These are phyloP conservation scores for Ophiostoma montium DNA, from an alignment of 2,329 filamentous ascomycete genomes.

Conservation along the genomic window DNA sequence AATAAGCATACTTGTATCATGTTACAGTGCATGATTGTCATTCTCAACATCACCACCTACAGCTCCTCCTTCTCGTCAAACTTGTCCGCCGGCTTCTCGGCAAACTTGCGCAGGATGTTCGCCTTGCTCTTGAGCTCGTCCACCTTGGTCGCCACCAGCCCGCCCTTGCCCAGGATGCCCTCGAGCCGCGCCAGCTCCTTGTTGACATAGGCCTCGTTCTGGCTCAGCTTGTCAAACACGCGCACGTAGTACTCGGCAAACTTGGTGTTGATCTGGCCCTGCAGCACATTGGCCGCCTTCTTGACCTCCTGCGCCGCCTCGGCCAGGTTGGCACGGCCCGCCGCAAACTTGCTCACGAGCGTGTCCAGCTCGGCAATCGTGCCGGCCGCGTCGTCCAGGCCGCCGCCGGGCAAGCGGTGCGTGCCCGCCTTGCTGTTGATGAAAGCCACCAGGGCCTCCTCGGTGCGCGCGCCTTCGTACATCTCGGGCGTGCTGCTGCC, in stretches of 20 bases:
- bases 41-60: slow-evolving; percentile 26
- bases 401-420: slow-evolving; percentile 68
- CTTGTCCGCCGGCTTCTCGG: slow-evolving; percentile 42
- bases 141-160: slow-evolving; percentile 69
- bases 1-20: too few relatives aligned
- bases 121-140: slow-evolving; percentile 77
- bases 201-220: slow-evolving; percentile 62
- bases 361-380: slow-evolving; percentile 67
- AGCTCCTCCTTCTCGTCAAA: slow-evolving; percentile 53
- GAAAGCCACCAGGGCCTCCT: slow-evolving; percentile 64
- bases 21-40: neutral
- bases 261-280: slow-evolving; percentile 50
- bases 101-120: slow-evolving; percentile 76
- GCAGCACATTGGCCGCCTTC: slow-evolving; percentile 52
- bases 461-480: slow-evolving; percentile 64
- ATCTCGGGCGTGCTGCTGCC: slow-evolving; percentile 57
- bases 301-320: slow-evolving; percentile 57
- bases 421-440: slow-evolving; percentile 84
- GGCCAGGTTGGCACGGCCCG: slow-evolving; percentile 42
- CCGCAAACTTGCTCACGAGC: slow-evolving; percentile 58
- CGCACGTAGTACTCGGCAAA: slow-evolving; percentile 91
- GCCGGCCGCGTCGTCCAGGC: slow-evolving; percentile 64
- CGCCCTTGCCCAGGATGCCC: slow-evolving; percentile 72
- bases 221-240: slow-evolving; percentile 70
- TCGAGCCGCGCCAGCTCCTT: slow-evolving; percentile 78